These are phyloP conservation scores for Daldinia loculata DNA, from an alignment of 495 filamentous ascomycete genomes.

Conservation along the genomic window DNA sequence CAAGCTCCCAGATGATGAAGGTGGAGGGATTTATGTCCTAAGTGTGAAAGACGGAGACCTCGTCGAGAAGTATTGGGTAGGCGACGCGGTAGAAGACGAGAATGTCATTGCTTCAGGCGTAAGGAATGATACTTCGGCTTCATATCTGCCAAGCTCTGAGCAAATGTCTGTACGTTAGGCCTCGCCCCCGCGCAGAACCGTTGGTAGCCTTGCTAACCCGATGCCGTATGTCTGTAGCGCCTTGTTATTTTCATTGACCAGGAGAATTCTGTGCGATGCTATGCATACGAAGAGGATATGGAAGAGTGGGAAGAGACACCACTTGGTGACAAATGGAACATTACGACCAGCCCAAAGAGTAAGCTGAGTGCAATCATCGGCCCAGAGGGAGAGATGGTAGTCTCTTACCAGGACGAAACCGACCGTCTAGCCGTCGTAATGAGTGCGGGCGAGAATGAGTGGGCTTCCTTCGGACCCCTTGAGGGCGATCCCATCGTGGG, in stretches of 20 bases:
- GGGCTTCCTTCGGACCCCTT: slow-evolving; percentile 24
- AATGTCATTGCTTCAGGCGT: slow-evolving; percentile 24
- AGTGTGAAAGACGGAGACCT: slow-evolving; percentile 31
- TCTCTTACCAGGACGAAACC: slow-evolving; percentile 30
- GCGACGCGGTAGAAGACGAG: slow-evolving; percentile 18
- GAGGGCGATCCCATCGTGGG: slow-evolving; percentile 19
- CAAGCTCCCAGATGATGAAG: slow-evolving; percentile 12
- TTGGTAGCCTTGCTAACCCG: slow-evolving; percentile 1
- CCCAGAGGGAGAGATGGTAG: slow-evolving; percentile 23
- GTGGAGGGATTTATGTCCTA: slow-evolving; percentile 24
- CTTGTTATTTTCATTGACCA: slow-evolving; percentile 31
- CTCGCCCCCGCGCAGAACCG: not conserved
- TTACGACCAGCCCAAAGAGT: slow-evolving; percentile 17
- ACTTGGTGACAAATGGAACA: slow-evolving; percentile 26
- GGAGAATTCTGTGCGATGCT: slow-evolving; percentile 23
- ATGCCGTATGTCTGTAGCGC: slow-evolving; percentile 7
- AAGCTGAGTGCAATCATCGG: slow-evolving; percentile 24
- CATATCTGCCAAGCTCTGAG: slow-evolving; percentile 20
- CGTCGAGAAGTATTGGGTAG: slow-evolving; percentile 34
- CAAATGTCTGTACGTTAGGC: slow-evolving; percentile 9
- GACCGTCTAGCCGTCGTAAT: slow-evolving; percentile 23
- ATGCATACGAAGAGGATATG: slow-evolving; percentile 28
- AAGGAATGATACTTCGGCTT: slow-evolving; percentile 30
- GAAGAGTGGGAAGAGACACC: slow-evolving; percentile 38
- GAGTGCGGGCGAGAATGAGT: slow-evolving; percentile 7